Evolutionary conservation across 1,139 yeast species (phyloP).

Genomic region (Pichia cactophila): DNA sequence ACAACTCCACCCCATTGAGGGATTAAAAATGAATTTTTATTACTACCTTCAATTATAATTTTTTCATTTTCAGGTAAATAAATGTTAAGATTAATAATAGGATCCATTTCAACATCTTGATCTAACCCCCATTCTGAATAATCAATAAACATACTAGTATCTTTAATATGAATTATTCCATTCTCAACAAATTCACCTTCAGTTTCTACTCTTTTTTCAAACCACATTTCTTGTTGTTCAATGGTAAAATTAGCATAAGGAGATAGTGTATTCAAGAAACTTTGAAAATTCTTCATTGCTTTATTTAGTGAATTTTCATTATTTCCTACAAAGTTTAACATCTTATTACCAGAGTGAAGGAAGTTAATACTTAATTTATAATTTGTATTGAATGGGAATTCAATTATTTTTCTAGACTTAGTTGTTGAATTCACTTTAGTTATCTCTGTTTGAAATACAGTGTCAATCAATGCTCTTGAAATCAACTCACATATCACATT

Average conservation of each 20-base stretch:
- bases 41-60: constrained; percentile 37
- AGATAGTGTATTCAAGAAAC: constrained; percentile 36
- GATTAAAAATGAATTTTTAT: constrained; percentile 62
- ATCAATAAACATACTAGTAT: constrained; percentile 65
- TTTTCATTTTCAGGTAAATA: constrained; percentile 50
- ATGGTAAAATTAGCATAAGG: constrained; percentile 64
- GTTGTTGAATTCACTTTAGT: not conserved
- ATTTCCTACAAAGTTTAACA: constrained; percentile 39
- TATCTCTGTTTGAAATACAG: constrained; percentile 35
- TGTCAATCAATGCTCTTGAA: constrained; percentile 30
- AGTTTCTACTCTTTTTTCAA: constrained; percentile 26
- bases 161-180: constrained; percentile 19
- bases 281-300: constrained; percentile 39
- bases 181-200: constrained; percentile 6
- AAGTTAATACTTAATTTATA: constrained; percentile 48
- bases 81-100: constrained; percentile 62
- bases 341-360: constrained; percentile 46
- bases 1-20: constrained; percentile 88
- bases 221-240: constrained; percentile 74
- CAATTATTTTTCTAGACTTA: constrained; percentile 8
- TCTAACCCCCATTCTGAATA: constrained; percentile 72
- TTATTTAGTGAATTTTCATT: constrained; percentile 27
- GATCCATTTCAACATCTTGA: constrained; percentile 42
- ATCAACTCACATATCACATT: constrained; percentile 33
- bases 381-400: constrained; percentile 19